Conservation (phyloP, 164 flowering plant species). For the Sedum album region DNA sequence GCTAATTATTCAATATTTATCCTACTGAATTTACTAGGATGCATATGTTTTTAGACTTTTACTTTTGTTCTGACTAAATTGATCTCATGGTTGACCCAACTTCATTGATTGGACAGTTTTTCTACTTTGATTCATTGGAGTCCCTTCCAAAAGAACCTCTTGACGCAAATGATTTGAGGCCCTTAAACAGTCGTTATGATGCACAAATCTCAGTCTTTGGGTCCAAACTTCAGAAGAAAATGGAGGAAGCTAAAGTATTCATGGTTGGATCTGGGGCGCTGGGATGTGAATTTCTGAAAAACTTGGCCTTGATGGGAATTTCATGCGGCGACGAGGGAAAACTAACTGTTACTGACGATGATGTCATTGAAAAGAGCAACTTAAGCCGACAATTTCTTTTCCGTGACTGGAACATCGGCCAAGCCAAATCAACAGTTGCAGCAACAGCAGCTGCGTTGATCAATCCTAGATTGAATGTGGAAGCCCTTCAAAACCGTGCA, state of each 20-base stretch:
- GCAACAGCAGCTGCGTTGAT: slow-evolving; percentile 61
- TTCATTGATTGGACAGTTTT: slow-evolving; percentile 16
- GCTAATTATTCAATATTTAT: not conserved
- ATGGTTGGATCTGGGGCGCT: slow-evolving; percentile 88
- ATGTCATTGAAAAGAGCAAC: slow-evolving; percentile 90
- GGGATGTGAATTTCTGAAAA: slow-evolving; percentile 85
- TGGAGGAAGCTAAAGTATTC: slow-evolving; percentile 64
- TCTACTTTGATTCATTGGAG: slow-evolving; percentile 78
- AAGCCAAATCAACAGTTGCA: slow-evolving; percentile 89
- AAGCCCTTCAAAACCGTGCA: slow-evolving; percentile 81
- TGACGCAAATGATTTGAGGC: slow-evolving; percentile 52
- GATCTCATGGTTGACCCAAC: not conserved
- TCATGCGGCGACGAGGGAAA: slow-evolving; percentile 54
- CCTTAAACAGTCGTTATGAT: slow-evolving; percentile 64
- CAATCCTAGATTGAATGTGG: slow-evolving; percentile 47
- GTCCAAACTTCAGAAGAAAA: slow-evolving; percentile 64
- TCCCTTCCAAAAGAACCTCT: slow-evolving; percentile 63
- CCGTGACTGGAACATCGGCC: slow-evolving; percentile 94
- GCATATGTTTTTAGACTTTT: not conserved
- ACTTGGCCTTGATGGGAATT: slow-evolving; percentile 78
- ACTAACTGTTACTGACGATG: slow-evolving; percentile 79
- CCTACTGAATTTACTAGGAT: not conserved
- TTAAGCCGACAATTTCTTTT: slow-evolving; percentile 86
- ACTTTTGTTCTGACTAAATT: not conserved
- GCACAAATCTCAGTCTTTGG: slow-evolving; percentile 92